These are phyloP conservation scores for Pelargonium citronellum DNA, from an alignment of 441 rosid species.

Conservation along the genomic window DNA sequence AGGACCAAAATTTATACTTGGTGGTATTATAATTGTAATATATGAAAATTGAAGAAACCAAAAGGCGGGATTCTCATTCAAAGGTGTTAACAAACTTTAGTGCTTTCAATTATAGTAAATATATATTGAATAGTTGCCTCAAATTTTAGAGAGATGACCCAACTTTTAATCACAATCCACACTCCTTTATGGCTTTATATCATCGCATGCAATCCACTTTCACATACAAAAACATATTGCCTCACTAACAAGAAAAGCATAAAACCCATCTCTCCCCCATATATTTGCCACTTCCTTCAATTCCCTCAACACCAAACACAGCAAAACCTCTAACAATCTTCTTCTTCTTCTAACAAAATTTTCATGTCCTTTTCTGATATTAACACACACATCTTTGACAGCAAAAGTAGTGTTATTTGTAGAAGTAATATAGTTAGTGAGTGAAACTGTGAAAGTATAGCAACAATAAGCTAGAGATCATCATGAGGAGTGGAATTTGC, in stretches of 20 bases:
- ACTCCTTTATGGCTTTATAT: conserved; percentile 26
- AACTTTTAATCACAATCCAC: conserved; percentile 25
- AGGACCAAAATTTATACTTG: too few relatives aligned
- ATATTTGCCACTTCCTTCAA: conserved; percentile 9
- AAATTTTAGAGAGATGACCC: conserved; percentile 22
- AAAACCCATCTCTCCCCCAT: conserved; percentile 19
- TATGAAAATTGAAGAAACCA: too few relatives aligned
- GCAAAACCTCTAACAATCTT: not conserved
- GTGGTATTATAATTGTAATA: too few relatives aligned
- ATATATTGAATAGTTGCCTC: conserved; percentile 4
- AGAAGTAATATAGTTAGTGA: too few relatives aligned
- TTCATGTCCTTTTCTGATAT: too few relatives aligned
- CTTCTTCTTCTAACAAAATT: too few relatives aligned
- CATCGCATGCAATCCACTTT: conserved; percentile 53
- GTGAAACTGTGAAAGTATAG: not conserved
- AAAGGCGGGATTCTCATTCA: conserved; percentile 29
- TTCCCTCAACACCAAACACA: not conserved
- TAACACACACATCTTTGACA: not conserved
- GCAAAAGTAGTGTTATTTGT: not conserved
- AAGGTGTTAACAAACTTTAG: conserved; percentile 24
- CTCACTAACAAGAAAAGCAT: conserved; percentile 59
- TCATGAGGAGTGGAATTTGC: conserved; percentile 62
- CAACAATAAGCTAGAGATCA: not conserved
- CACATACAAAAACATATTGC: conserved; percentile 32
- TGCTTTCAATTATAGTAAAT: conserved; percentile 17